Evolutionary conservation across 2,329 filamentous ascomycete genomes (phyloP).

Genomic region (Metarhizium humberi): DNA sequence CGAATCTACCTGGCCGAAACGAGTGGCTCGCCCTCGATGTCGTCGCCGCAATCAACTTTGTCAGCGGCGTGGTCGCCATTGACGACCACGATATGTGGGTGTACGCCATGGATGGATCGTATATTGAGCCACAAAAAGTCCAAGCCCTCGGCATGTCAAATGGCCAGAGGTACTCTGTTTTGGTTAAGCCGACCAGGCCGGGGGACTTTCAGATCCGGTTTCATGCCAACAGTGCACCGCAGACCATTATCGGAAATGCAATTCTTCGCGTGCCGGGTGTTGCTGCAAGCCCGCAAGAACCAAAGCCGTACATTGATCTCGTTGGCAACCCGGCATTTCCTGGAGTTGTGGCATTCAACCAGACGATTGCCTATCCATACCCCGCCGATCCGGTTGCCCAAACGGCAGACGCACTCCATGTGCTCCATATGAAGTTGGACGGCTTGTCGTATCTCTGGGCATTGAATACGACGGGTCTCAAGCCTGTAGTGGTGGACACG

Average conservation of each 20-base stretch:
- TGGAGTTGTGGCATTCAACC: conserved; percentile 33
- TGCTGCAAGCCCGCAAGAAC: conserved; percentile 6
- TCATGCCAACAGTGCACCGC: conserved; percentile 36
- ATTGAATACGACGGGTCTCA: conserved; percentile 35
- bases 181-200: conserved; percentile 23
- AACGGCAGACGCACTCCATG: conserved; percentile 34
- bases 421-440: conserved; percentile 29
- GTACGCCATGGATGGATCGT: conserved; percentile 44
- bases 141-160: conserved; percentile 38
- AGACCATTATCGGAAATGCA: conserved; percentile 45
- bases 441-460: conserved; percentile 43
- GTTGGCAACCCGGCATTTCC: conserved; percentile 32
- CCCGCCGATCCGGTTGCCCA: conserved; percentile 33
- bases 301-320: conserved; percentile 38
- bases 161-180: conserved; percentile 42
- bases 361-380: conserved; percentile 33
- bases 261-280: conserved; percentile 27
- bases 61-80: conserved; percentile 35
- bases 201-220: conserved; percentile 47
- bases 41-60: conserved; percentile 40
- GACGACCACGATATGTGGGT: conserved; percentile 45
- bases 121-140: conserved; percentile 41
- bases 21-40: conserved; percentile 44
- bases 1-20: conserved; percentile 8
- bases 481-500: conserved; percentile 21